phyloP scores from a whole-genome alignment of 257 asterid species.

The Nicotiana attenuata region DNA sequence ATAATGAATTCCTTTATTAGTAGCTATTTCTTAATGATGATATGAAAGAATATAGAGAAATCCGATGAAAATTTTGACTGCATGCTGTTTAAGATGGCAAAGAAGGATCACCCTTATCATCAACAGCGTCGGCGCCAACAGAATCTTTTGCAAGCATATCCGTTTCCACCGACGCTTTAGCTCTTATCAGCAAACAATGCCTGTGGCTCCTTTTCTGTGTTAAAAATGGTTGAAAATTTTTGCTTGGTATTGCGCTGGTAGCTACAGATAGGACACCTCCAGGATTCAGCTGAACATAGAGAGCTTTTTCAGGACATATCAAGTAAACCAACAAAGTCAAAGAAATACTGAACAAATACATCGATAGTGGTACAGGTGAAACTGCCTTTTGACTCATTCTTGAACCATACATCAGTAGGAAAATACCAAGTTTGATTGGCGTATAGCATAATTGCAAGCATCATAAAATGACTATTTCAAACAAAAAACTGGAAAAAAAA shows the following conservation, averaged over 20 bases:
- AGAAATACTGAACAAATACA: not conserved
- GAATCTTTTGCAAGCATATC: conserved; percentile 47
- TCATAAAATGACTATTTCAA: not conserved
- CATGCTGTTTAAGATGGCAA: not conserved
- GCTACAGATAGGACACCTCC: conserved; percentile 26
- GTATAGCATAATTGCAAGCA: not conserved
- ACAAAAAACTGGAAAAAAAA: not conserved
- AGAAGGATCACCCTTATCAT: conserved; percentile 40
- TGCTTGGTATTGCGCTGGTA: conserved; percentile 20
- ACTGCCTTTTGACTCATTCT: not conserved
- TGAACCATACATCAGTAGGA: not conserved
- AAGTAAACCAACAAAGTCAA: not conserved
- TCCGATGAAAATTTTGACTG: not conserved
- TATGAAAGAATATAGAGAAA: not conserved
- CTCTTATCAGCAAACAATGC: conserved; percentile 23
- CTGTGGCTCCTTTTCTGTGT: conserved; percentile 15
- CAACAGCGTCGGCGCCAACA: conserved; percentile 25
- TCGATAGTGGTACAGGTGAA: not conserved
- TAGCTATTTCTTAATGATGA: not conserved
- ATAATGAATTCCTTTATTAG: not conserved
- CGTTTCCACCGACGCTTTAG: conserved; percentile 47
- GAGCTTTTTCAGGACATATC: conserved; percentile 6
- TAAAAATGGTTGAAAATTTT: conserved; percentile 14
- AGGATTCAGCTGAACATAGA: conserved; percentile 36
- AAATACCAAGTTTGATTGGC: not conserved